Evolutionary conservation across 768 basidiomycete species (phyloP).

Genomic region (Daedaleopsis nitida): DNA sequence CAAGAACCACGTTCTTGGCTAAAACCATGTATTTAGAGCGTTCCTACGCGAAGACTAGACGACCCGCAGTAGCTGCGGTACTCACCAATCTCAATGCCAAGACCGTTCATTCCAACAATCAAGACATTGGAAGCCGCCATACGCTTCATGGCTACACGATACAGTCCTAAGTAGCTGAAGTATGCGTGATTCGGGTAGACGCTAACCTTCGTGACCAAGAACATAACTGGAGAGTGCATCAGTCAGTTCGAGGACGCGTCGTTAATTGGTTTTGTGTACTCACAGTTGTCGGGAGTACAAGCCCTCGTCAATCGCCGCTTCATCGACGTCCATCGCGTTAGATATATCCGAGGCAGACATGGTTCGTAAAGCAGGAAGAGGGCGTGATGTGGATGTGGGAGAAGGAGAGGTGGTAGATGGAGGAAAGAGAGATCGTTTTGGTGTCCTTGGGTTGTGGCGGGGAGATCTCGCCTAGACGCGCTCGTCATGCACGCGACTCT

Average conservation of each 20-base stretch:
- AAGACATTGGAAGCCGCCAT: conserved; percentile 97
- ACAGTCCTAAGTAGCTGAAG: conserved; percentile 19
- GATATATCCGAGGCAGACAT: conserved; percentile 42
- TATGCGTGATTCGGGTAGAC: background rate
- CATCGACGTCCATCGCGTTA: conserved; percentile 83
- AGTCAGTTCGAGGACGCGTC: conserved; percentile 8
- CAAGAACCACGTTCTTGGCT: conserved; percentile 95
- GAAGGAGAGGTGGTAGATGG: background rate
- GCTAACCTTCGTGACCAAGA: conserved; percentile 89
- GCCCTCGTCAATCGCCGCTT: conserved; percentile 88
- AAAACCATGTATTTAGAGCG: background rate
- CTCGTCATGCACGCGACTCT: conserved; percentile 19
- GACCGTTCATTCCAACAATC: conserved; percentile 86
- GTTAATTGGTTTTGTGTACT: conserved; percentile 36
- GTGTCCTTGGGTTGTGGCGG: conserved; percentile 11
- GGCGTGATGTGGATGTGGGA: background rate
- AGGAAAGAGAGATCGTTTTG: conserved; percentile 7
- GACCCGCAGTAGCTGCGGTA: background rate
- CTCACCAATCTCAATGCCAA: conserved; percentile 93
- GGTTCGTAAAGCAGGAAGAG: conserved; percentile 5
- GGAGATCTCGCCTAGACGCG: conserved; percentile 9
- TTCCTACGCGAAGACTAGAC: background rate
- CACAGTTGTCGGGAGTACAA: conserved; percentile 93
- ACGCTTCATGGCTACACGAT: conserved; percentile 91
- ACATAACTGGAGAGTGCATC: conserved; percentile 66